Conservation (phyloP, 805 yeast species). For the Cyberlindnera samutprakarnensis region DNA sequence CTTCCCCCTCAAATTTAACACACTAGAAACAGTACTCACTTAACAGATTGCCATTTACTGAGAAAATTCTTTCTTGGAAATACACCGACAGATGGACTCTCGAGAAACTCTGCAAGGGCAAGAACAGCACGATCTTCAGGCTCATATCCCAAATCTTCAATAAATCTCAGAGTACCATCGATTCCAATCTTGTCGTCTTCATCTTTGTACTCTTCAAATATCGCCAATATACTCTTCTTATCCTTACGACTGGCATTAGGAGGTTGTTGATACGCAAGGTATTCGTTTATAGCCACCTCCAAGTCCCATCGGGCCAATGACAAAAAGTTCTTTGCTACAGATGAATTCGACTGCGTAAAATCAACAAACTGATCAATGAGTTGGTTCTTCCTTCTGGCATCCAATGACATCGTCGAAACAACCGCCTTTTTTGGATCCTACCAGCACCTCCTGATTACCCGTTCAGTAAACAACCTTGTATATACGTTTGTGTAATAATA, state of each 20-base stretch:
- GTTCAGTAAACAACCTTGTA: no score
- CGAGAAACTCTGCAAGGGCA: conserved; percentile 61
- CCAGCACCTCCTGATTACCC: background rate
- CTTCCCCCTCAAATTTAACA: background rate
- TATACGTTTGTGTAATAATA: no score
- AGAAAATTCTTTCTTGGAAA: conserved; percentile 46
- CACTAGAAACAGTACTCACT: conserved; percentile 2
- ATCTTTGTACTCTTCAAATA: conserved; percentile 21
- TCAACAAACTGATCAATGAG: conserved; percentile 23
- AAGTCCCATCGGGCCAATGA: conserved; percentile 17
- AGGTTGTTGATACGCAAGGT: conserved; percentile 16
- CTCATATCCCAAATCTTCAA: conserved; percentile 58
- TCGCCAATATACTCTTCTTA: conserved; percentile 7
- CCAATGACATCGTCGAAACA: conserved; percentile 13
- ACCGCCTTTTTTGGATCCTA: background rate
- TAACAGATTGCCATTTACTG: conserved; percentile 42
- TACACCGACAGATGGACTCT: conserved; percentile 59
- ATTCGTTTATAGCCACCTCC: conserved; percentile 23
- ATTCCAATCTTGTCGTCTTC: conserved; percentile 43
- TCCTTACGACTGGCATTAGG: conserved; percentile 11
- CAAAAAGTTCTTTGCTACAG: conserved; percentile 19
- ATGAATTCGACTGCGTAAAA: conserved; percentile 18
- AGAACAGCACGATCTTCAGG: conserved; percentile 72
- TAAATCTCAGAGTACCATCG: conserved; percentile 68
- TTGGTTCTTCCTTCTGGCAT: conserved; percentile 15